Base-by-base conservation (phyloP, 2,329 filamentous ascomycete species). In the Hymenoscyphus salicellus region DNA sequence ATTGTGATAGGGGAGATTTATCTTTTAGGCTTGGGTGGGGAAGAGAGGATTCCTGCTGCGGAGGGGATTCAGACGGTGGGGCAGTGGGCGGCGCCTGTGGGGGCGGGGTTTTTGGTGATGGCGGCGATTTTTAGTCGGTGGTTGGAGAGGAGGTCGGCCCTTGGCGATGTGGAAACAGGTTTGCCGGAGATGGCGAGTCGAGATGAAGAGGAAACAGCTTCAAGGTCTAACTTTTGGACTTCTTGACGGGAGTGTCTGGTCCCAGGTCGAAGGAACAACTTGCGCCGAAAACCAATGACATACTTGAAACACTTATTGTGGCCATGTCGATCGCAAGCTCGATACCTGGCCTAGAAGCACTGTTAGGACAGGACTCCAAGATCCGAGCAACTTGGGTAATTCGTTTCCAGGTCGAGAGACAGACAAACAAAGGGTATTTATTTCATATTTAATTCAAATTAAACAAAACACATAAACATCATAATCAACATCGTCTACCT, bases 401-500 rank as follows among this genome's bases (percentile, higher is more conserved):
- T 20, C 17, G n/a, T n/a, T n/a, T n/a, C n/a, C n/a, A n/a, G n/a
- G n/a, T n/a, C 5, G 2, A 20, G 6, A 23, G 7, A 49, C 20
- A 49, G 2, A 49, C 8, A 14, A 49, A 5, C 10, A 26, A 26
- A 14, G 20, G 20, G 20, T n/a, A n/a, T n/a, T n/a, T n/a, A n/a
- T n/a, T n/a, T n/a, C n/a, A n/a, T 26, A 26, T 28, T 49, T 11
- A 26, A 20, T 11, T 52, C 10, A 23, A 52, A 52, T 11, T 52
- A 23, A 23, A 16, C 36, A 17, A 17, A 38, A 52, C 1, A 5
- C 46, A 52, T 52, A 6, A 17, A 52, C 43, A 5, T 52, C 46
- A 52, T 26, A 26, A 52, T 4, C 36, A 5, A 17, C 14, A 28
- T 14, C 10, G 6, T 14, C 46, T 52, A 73, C 46, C 70, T 62